Base-by-base conservation (phyloP, 164 flowering plant genomes). In the Echeveria elegans region DNA sequence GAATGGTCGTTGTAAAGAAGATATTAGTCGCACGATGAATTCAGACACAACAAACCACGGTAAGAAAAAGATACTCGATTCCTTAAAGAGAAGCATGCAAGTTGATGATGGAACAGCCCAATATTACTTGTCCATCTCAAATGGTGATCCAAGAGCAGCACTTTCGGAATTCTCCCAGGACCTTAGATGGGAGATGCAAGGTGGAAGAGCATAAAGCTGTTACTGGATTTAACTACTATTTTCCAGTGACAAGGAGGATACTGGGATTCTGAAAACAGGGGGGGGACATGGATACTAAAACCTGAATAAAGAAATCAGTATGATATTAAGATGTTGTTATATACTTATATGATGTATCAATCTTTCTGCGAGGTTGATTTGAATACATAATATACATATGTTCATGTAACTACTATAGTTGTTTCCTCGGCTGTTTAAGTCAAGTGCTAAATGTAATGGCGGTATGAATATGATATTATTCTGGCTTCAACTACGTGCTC, bases 21-120 rank as follows among this genome's bases (percentile, higher is more conserved):
- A 73, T 71, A 47, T 68, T 24, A 50, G 34, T 69, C 31, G 31
- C 52, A 38, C 79, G 31, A 48, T 75, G 58, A 72, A 68, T 47
- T 65, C 79, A 69, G 63, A 45, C 21, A 65, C 75, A 41, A 77
- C 81, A n/a, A 83, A 75, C 2, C 76, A 72, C 19, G 87, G 87
- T 61, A 94, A 80, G 81, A 83, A 65, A 69, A 81, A 79, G 78
- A 63, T 94, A 7, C 38, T 90, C 7, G 87, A 94, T 28, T 84
- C 97, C 2, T 72, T 90, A 76, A 90, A 67, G 77, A 86, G 96
- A 77, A 89, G 95, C 82, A 84, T 94, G 94, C 88, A 80, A 31
- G 92, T 83, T 69, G 98, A 94, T 78, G 98, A 89, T 77, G 95
- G 80, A 68, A 94, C 95, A 70, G 96, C 88, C 28, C 81, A 77